Conservation (phyloP, 1,284 basidiomycete genomes). For the Ceratobasidium sp. region DNA sequence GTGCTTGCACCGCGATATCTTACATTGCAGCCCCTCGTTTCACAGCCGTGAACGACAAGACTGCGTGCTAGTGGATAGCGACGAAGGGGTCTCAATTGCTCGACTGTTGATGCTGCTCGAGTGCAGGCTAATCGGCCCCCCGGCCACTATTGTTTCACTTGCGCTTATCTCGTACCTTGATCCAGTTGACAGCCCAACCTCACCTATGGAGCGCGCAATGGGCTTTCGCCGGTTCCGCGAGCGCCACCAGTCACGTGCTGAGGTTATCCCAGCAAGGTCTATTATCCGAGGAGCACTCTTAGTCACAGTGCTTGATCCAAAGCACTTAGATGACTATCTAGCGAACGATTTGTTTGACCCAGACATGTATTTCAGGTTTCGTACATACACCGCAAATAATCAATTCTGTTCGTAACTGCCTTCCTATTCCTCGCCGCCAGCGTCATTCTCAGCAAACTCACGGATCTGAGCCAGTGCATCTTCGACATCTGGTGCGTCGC, state of each 20-base stretch:
- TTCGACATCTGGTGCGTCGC: not conserved
- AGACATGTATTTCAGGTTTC: slow-evolving; percentile 5
- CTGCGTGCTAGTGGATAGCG: too few species aligned
- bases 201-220: not conserved
- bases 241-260: not conserved
- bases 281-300: not conserved
- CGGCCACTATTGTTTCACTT: not conserved
- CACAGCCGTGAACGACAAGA: too few species aligned
- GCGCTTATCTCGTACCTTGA: not conserved
- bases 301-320: not conserved
- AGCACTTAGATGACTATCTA: not conserved
- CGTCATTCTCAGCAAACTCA: not conserved
- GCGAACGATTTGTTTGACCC: not conserved
- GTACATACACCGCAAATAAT: not conserved
- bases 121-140: not conserved
- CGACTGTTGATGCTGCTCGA: not conserved
- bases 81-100: not conserved
- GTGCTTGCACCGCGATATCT: too few species aligned
- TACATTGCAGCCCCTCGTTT: too few species aligned
- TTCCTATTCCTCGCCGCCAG: too few species aligned
- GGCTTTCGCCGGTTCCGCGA: not conserved
- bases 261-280: not conserved
- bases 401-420: not conserved
- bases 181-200: not conserved
- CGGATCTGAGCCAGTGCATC: slow-evolving; percentile 1